These are phyloP conservation scores for Cenococcum geophilum DNA, from an alignment of 495 filamentous ascomycete genomes.

Conservation along the genomic window DNA sequence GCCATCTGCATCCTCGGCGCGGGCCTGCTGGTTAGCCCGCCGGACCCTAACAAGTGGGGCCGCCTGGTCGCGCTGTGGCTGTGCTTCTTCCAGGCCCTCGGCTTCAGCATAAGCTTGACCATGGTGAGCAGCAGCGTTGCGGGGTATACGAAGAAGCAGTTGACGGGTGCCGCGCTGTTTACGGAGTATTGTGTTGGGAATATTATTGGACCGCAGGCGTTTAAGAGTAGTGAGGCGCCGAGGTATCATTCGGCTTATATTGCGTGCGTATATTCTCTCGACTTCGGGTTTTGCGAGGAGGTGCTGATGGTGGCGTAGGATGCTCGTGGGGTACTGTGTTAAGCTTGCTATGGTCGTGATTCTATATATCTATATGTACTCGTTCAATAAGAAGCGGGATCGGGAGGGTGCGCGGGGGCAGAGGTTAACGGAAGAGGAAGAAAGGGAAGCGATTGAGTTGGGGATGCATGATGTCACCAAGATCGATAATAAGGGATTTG, in stretches of 20 bases:
- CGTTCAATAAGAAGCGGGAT: slow-evolving; percentile 50
- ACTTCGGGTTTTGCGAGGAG: not conserved
- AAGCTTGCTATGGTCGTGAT: slow-evolving; percentile 46
- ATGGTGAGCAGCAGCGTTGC: slow-evolving; percentile 44
- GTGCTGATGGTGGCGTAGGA: slow-evolving; percentile 26
- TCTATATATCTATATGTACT: slow-evolving; percentile 50
- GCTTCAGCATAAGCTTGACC: slow-evolving; percentile 42
- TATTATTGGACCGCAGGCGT: slow-evolving; percentile 51
- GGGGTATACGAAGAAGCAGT: slow-evolving; percentile 52
- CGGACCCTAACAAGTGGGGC: slow-evolving; percentile 40
- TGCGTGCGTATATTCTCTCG: slow-evolving; percentile 25
- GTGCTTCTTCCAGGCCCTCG: slow-evolving; percentile 38
- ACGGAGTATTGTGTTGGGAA: slow-evolving; percentile 53
- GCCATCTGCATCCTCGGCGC: slow-evolving; percentile 40
- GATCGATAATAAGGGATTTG: slow-evolving; percentile 51
- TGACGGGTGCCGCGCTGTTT: slow-evolving; percentile 49
- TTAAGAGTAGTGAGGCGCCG: slow-evolving; percentile 48
- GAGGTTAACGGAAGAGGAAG: slow-evolving; percentile 35
- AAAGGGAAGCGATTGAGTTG: slow-evolving; percentile 46
- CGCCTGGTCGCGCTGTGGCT: slow-evolving; percentile 48
- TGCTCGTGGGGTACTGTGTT: slow-evolving; percentile 48
- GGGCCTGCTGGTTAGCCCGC: slow-evolving; percentile 36
- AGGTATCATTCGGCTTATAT: slow-evolving; percentile 51
- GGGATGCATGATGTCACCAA: slow-evolving; percentile 55
- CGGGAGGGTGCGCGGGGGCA: slow-evolving; percentile 37